Conservation (phyloP, 2,329 filamentous ascomycete species). For the Colletotrichum sp. region DNA sequence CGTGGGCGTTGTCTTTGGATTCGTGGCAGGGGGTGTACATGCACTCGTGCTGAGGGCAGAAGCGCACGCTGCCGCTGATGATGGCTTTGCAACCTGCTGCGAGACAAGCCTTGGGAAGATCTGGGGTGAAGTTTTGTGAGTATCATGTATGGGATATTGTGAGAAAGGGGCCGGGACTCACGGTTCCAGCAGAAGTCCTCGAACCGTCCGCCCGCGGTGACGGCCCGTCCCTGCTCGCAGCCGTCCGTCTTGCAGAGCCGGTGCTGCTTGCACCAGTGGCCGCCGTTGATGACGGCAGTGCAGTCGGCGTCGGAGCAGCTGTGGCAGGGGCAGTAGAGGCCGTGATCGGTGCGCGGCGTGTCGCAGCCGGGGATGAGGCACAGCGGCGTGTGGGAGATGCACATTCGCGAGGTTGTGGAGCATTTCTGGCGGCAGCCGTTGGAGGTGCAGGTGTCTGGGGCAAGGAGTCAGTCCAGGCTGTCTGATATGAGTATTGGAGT, state of each 20-base stretch:
- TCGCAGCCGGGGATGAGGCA: slow-evolving; percentile 22
- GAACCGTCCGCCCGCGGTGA: neutral
- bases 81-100: neutral
- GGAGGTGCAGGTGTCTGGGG: slow-evolving; percentile 22
- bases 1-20: neutral
- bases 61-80: neutral
- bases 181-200: slow-evolving; percentile 16
- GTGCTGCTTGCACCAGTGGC: slow-evolving; percentile 23
- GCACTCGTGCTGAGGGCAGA: slow-evolving; percentile 19
- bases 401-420: neutral
- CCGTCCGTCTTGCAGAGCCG: slow-evolving; percentile 20
- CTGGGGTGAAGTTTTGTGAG: neutral
- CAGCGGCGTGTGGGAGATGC: slow-evolving; percentile 14
- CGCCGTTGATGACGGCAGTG: slow-evolving; percentile 15
- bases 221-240: neutral
- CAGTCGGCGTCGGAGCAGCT: slow-evolving; percentile 20
- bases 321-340: slow-evolving; percentile 20
- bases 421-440: slow-evolving; percentile 19
- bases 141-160: accelerated
- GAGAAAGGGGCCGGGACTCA: neutral
- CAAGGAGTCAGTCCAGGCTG: accelerated
- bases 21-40: slow-evolving; percentile 6
- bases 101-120: neutral
- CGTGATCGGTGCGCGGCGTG: slow-evolving; percentile 1
- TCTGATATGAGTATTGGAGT: too few relatives aligned